Evolutionary conservation across 164 flowering plant species (phyloP), one percentile per base, ranked within the genome.

Genomic region (Warburgia ugandensis): DNA sequence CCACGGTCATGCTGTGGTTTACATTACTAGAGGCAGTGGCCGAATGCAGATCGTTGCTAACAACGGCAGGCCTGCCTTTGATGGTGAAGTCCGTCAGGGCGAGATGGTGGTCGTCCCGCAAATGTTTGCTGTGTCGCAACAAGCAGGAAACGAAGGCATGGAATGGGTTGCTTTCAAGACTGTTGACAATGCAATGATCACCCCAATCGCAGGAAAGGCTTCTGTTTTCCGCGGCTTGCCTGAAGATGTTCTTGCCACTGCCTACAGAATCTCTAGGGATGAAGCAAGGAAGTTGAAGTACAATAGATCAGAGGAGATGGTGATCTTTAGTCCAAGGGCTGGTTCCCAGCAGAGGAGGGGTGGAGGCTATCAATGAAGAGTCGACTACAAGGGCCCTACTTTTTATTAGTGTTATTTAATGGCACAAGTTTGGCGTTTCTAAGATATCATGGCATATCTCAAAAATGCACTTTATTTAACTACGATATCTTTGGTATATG

Each of bases 121-220:
- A 53, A 59, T 62, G 67, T 76, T 51, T 47, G 77, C 68, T 1
- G 65, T 66, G 41, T 23, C 75, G 61, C 71, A 63, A 46, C 50
- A 64, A 44, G 75, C 84, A 2, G 61, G 72, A 33, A 50, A 51
- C 6, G 45, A 66, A 28, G 81, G 83, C 6, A 61, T 73, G 47
- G 80, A 76, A 56, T 79, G 73, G 71, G 47, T 80, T 0, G 28
- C 75, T 6, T 70, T 80, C 76, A 76, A 76, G 72, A 83, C 86
- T 16, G 61, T 48, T 29, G 78, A 58, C 55, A 65, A 71, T 22
- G 77, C 86, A n/a, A 53, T 50, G 65, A 64, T 57, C 19, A 71
- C 52, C 67, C 67, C 73, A 2, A 36, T 83, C 0, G 71, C 73
- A 0, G 90, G 90, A 17, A 46, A 71, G 5, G 40, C 58, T 36